Evolutionary conservation across 257 asterid species (phyloP).

Genomic region (Fraxinus excelsior): DNA sequence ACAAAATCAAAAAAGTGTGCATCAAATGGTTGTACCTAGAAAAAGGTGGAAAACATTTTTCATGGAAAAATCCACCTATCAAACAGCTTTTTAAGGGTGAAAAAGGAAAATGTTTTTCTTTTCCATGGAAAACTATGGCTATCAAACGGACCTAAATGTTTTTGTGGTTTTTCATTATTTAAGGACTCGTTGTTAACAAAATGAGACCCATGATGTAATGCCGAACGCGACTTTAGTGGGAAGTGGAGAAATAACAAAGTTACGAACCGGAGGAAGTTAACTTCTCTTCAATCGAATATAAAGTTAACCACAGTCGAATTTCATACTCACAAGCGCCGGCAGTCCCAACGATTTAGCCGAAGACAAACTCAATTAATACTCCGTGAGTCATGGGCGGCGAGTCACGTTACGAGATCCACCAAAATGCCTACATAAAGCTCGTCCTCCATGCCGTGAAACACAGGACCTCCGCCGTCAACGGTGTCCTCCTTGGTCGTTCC

Average conservation of each 20-base stretch:
- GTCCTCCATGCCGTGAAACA: conserved; percentile 90
- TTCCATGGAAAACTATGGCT: no score
- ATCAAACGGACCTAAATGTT: no score
- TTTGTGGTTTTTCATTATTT: no score
- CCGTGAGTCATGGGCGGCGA: conserved; percentile 73
- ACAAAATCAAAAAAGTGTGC: no score
- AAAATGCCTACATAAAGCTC: conserved; percentile 86
- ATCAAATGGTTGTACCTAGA: no score
- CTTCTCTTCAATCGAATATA: background rate
- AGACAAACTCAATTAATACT: conserved; percentile 7
- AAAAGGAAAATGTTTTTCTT: no score
- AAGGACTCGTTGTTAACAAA: no score
- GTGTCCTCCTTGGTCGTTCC: conserved; percentile 84
- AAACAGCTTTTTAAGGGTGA: no score
- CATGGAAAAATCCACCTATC: no score
- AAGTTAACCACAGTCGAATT: background rate
- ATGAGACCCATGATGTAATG: background rate
- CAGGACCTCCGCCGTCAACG: conserved; percentile 83
- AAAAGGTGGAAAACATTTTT: no score
- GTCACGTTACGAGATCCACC: conserved; percentile 77
- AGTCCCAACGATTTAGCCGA: background rate
- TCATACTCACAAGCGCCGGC: background rate
- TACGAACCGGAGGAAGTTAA: background rate
- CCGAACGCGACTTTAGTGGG: background rate
- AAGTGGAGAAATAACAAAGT: background rate